Conservation (phyloP, 2,329 filamentous ascomycete genomes). For the Claviceps citrina region DNA sequence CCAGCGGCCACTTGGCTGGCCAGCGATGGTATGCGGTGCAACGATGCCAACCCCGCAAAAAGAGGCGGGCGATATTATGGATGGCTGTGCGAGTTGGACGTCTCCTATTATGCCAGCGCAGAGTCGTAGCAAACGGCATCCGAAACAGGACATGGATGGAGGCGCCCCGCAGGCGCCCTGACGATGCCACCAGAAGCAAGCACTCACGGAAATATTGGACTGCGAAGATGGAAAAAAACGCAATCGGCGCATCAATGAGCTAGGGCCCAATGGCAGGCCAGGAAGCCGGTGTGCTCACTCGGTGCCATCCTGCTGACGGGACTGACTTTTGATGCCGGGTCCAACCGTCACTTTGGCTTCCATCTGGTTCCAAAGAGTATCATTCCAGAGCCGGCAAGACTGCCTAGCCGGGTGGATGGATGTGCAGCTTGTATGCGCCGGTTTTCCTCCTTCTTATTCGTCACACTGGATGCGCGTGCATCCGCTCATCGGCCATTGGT, state of each 20-base stretch:
- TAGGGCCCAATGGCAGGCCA: constrained; percentile 1
- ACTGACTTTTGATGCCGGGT: too few species aligned
- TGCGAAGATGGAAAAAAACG: not conserved
- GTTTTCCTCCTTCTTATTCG: not conserved
- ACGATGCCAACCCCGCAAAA: constrained; percentile 9
- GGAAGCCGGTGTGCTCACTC: too few species aligned
- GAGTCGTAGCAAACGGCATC: constrained; percentile 3
- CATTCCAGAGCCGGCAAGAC: too few species aligned
- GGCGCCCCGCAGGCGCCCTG: constrained; percentile 1
- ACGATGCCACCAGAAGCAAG: not conserved
- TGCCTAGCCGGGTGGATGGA: too few species aligned
- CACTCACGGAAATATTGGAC: not conserved
- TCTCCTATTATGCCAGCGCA: constrained; percentile 3
- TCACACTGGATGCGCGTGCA: not conserved
- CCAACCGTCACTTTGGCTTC: not conserved
- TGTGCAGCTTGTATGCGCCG: not conserved
- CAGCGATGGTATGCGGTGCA: constrained; percentile 8
- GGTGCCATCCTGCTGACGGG: not conserved
- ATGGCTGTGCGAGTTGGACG: not conserved
- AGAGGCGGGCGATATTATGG: not conserved
- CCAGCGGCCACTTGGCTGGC: not conserved
- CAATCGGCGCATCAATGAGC: too few species aligned
- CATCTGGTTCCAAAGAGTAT: not conserved
- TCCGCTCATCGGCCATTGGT: not conserved
- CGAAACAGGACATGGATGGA: constrained; percentile 1